These are phyloP conservation scores for Mucor lusitanicus DNA, from an alignment of 371 early-diverging fungal species.

Conservation along the genomic window DNA sequence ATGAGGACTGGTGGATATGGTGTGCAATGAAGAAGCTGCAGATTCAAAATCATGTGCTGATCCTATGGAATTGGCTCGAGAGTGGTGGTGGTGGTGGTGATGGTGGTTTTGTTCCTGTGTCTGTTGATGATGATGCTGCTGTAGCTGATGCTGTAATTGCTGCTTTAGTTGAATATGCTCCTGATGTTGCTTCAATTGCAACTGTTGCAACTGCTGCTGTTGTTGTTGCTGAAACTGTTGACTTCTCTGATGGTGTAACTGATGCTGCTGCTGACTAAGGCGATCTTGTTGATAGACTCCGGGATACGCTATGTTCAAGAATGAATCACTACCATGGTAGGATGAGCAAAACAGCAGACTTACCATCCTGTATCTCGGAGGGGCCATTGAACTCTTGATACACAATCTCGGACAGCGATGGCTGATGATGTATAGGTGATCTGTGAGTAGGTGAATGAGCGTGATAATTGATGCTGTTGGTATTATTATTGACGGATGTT, in stretches of 20 bases:
- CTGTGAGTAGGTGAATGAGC: conserved; percentile 12
- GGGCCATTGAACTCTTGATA: conserved; percentile 17
- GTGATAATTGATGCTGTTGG: background rate
- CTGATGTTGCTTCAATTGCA: background rate
- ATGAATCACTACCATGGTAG: background rate
- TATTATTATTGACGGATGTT: conserved; percentile 9
- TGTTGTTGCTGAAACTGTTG: background rate
- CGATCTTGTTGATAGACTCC: conserved; percentile 10
- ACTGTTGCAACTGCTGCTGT: background rate
- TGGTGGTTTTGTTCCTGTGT: background rate
- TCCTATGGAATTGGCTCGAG: background rate
- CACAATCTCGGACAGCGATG: conserved; percentile 24
- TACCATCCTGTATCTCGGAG: conserved; percentile 1
- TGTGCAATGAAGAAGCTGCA: background rate
- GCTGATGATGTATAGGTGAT: conserved; percentile 24
- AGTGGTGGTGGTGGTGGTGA: background rate
- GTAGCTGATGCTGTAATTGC: background rate
- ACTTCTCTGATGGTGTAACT: background rate
- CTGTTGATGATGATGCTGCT: background rate
- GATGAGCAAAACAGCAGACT: background rate
- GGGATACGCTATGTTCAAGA: background rate
- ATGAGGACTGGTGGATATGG: background rate
- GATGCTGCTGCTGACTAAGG: background rate
- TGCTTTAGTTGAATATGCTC: too few relatives aligned
- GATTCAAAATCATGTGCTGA: conserved; percentile 4